These are phyloP conservation scores for Mucuna pruriens DNA, from an alignment of 306 rosid genomes.

Conservation along the genomic window DNA sequence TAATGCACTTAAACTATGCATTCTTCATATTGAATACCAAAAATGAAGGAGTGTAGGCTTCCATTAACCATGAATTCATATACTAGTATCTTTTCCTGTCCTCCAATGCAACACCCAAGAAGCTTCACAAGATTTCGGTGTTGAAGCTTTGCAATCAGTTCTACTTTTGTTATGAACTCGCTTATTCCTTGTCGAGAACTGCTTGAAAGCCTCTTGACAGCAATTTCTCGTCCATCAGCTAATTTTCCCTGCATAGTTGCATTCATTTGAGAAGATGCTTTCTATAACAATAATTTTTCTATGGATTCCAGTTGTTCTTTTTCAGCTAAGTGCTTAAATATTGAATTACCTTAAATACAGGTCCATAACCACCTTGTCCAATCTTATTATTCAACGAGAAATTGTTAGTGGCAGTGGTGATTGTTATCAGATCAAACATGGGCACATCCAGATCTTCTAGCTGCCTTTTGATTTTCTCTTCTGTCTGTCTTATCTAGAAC, in stretches of 20 bases:
- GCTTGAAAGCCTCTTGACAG: conserved; percentile 43
- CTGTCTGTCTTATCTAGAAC: no score
- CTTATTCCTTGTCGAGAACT: conserved; percentile 31
- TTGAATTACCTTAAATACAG: conserved; percentile 39
- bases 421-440: conserved; percentile 32
- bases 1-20: no score
- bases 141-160: conserved; percentile 41
- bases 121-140: conserved; percentile 52
- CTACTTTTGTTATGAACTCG: conserved; percentile 43
- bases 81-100: conserved; percentile 22
- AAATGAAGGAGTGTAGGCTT: conserved; percentile 43
- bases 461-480: neutral
- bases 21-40: no score
- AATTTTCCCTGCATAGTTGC: conserved; percentile 30
- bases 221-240: conserved; percentile 36
- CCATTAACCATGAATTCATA: conserved; percentile 21
- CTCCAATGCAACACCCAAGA: conserved; percentile 47
- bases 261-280: neutral
- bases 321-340: no score
- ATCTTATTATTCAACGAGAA: conserved; percentile 24
- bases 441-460: conserved; percentile 47
- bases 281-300: no score
- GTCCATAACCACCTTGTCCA: conserved; percentile 48
- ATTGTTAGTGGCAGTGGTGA: conserved; percentile 25
- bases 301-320: no score